Evolutionary conservation across 192 early-diverging fungal genomes (phyloP).

Genomic region (Coemansia sp.): DNA sequence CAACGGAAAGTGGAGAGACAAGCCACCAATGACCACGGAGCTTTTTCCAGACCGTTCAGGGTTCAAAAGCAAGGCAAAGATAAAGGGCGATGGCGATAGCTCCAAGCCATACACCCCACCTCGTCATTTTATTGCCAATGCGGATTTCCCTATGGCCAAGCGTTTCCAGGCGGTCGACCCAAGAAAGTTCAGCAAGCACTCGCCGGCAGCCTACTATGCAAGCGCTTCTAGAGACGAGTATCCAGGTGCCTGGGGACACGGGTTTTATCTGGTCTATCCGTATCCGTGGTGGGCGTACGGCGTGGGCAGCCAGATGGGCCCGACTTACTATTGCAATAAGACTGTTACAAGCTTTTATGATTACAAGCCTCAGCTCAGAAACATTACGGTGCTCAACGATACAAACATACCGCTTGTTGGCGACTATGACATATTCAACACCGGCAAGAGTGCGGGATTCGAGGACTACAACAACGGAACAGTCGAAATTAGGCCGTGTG

Average conservation of each 20-base stretch:
- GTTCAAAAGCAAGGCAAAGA: constrained; percentile 26
- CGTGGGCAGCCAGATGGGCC: constrained; percentile 13
- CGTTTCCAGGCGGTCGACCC: constrained; percentile 26
- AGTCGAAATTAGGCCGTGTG: constrained; percentile 31
- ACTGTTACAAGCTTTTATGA: constrained; percentile 17
- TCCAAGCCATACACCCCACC: constrained; percentile 24
- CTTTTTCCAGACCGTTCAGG: constrained; percentile 34
- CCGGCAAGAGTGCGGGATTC: constrained; percentile 15
- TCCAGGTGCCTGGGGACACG: constrained; percentile 49
- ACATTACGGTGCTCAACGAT: constrained; percentile 39
- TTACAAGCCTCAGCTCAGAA: constrained; percentile 35
- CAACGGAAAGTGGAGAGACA: constrained; percentile 30
- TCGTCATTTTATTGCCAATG: constrained; percentile 30
- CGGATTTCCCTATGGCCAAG: constrained; percentile 21
- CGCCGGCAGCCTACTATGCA: constrained; percentile 43
- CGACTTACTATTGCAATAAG: constrained; percentile 13
- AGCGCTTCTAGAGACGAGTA: constrained; percentile 21
- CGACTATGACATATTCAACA: constrained; percentile 35
- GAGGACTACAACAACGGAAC: constrained; percentile 49
- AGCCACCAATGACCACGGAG: constrained; percentile 29
- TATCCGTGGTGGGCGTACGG: constrained; percentile 53
- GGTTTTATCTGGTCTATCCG: constrained; percentile 44
- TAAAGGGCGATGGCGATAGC: constrained; percentile 23
- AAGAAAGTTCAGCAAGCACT: constrained; percentile 10
- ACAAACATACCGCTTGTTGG: constrained; percentile 34